Percentiles rank a stretch among this genome's conserved stretches.
Conservation (phyloP, 2,329 filamentous ascomycete species). For the Verticillium alfalfae region DNA sequence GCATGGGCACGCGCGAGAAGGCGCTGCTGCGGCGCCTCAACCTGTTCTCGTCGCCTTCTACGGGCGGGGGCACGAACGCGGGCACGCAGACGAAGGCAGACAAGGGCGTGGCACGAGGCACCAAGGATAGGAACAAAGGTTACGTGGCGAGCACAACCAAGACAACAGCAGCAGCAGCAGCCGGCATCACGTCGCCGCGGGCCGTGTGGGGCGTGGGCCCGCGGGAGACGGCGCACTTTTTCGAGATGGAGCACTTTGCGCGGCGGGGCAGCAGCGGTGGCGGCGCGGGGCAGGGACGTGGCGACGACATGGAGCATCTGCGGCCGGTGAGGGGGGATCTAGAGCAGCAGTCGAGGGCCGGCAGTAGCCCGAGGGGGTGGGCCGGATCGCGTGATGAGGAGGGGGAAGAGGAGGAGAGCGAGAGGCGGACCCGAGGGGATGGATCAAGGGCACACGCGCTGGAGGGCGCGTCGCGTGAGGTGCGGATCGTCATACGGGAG, state of each 20-base stretch:
- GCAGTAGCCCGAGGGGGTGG: background rate
- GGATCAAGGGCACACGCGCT: background rate
- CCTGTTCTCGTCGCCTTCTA: background rate
- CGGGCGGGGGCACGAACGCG: background rate
- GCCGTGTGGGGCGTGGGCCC: background rate
- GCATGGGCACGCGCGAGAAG: conserved; percentile 6
- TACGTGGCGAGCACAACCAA: background rate
- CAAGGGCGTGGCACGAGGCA: background rate
- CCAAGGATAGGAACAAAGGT: background rate
- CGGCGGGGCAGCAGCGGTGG: background rate
- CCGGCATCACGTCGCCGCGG: background rate
- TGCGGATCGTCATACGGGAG: background rate
- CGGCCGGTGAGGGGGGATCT: background rate
- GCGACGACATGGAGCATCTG: background rate
- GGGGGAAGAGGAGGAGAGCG: background rate
- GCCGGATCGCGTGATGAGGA: background rate
- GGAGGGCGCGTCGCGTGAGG: background rate
- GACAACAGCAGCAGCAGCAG: background rate
- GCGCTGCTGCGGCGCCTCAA: conserved; percentile 1
- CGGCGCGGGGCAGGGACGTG: background rate
- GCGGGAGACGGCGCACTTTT: background rate
- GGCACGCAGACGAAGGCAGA: background rate
- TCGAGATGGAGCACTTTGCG: background rate
- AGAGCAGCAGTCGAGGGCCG: background rate
- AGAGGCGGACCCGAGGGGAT: background rate